Conservation (phyloP, 1,139 yeast species). For the Schizosaccharomyces versatilis region DNA sequence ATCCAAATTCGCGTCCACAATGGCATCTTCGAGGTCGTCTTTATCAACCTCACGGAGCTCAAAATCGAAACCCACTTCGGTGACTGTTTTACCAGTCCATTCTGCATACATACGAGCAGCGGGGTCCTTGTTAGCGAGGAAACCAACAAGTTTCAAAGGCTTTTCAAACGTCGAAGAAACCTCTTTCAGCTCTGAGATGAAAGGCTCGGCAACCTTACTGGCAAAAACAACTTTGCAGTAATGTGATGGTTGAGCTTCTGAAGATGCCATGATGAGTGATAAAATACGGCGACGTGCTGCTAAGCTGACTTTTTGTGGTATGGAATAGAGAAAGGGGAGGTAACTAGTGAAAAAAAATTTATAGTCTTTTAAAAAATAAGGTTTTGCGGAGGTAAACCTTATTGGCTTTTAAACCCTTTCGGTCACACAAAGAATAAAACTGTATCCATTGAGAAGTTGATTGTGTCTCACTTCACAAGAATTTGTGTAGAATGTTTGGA, state of each 20-base stretch:
- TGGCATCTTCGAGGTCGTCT: conserved; percentile 65
- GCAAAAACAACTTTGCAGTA: conserved; percentile 57
- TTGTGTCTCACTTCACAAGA: too few species aligned
- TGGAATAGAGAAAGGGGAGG: too few species aligned
- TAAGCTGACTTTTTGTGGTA: too few species aligned
- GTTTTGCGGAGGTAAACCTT: too few species aligned
- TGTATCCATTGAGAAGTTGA: too few species aligned
- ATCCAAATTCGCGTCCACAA: conserved; percentile 63
- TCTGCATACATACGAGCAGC: conserved; percentile 88
- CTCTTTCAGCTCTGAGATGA: conserved; percentile 42
- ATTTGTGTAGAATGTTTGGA: too few species aligned
- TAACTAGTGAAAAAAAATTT: too few species aligned
- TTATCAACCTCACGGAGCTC: conserved; percentile 53
- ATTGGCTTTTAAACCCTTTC: too few species aligned
- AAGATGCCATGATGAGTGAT: too few species aligned
- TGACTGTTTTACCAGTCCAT: conserved; percentile 87
- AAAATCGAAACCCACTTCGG: conserved; percentile 62
- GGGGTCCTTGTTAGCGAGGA: conserved; percentile 78
- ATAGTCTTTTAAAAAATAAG: too few species aligned
- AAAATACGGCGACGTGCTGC: too few species aligned
- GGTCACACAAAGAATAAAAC: too few species aligned
- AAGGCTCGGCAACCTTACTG: conserved; percentile 64
- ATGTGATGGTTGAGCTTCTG: neutral
- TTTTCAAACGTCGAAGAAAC: conserved; percentile 32
- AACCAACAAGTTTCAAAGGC: conserved; percentile 64